Evolutionary conservation across 116 monocot species (phyloP), one percentile per base, ranked within the genome.

Genomic region (Cymodocea nodosa): DNA sequence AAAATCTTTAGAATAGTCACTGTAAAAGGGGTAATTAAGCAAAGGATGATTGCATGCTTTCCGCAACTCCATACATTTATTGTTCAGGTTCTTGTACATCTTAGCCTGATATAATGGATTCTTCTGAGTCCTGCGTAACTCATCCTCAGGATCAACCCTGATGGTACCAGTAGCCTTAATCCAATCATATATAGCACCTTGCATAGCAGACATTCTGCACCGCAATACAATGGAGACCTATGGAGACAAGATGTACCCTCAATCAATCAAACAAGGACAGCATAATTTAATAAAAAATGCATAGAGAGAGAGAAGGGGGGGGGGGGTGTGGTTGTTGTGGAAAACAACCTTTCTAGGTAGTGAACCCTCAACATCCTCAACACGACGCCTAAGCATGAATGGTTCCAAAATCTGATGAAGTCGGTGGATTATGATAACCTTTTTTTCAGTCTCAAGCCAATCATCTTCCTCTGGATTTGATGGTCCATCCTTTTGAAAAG

Each of bases 291-390:
- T 15, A 62, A 8, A 52, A 37, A 15, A 37, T 60, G n/a, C n/a
- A 59, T 17, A 20, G 35, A 30, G 20, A 64, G 23, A 35, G n/a
- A 59, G 15, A 57, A 62, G 62, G 9, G 54, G 13, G n/a, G n/a
- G n/a, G n/a, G n/a, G n/a, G n/a, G n/a, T n/a, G n/a, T n/a, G n/a
- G n/a, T n/a, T n/a, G n/a, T n/a, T n/a, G n/a, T n/a, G n/a, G n/a
- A n/a, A n/a, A n/a, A n/a, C 56, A 66, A 87, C 95, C 95, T 95
- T 95, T 40, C 69, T 73, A 25, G 95, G 95, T 40, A 95, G 87
- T 68, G 95, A 87, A 15, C 95, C 95, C 77, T 95, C 95, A n/a
- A 95, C 95, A 75, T 95, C 95, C 77, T 95, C 90, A 40, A 95
- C 83, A 64, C 95, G 90, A 6, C 95, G 74, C 48, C 95, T 72